These are phyloP conservation scores for Puya raimondii DNA, from an alignment of 176 grass and related monocot species.

Conservation along the genomic window DNA sequence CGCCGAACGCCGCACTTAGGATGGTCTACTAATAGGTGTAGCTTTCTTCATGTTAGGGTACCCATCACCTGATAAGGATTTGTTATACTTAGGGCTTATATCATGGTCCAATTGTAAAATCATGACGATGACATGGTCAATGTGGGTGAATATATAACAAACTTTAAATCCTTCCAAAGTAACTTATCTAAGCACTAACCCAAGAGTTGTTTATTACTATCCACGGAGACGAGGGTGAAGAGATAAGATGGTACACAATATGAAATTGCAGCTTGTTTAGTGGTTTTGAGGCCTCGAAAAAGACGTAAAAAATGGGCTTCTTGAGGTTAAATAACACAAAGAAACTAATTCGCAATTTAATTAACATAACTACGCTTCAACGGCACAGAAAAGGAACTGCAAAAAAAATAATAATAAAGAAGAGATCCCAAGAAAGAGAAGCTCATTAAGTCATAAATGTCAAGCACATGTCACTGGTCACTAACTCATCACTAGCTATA, in stretches of 20 bases:
- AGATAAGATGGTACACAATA: neutral
- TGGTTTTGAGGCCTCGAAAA: neutral
- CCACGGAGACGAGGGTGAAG: neutral
- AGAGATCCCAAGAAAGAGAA: too few relatives aligned
- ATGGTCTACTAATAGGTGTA: constrained; percentile 10
- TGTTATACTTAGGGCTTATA: neutral
- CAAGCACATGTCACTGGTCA: too few relatives aligned
- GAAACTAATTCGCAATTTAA: neutral
- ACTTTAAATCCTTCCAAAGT: neutral
- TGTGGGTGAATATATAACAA: neutral
- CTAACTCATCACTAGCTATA: too few relatives aligned
- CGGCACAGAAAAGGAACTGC: too few relatives aligned
- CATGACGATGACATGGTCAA: neutral
- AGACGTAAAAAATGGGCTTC: neutral
- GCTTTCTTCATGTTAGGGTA: constrained; percentile 15
- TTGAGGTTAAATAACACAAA: neutral
- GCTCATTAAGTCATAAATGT: too few relatives aligned
- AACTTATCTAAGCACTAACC: neutral
- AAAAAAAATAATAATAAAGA: too few relatives aligned
- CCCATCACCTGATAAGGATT: constrained; percentile 10
- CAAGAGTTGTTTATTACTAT: neutral
- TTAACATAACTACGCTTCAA: too few relatives aligned
- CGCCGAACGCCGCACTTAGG: constrained; percentile 73
- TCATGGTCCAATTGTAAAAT: neutral
- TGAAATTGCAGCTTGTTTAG: neutral